A percentile compares a stretch with the other conserved stretches of the same genome.
Evolutionary conservation across 192 early-diverging fungal species (phyloP).

Genomic region (Haplosporangium gracile): DNA sequence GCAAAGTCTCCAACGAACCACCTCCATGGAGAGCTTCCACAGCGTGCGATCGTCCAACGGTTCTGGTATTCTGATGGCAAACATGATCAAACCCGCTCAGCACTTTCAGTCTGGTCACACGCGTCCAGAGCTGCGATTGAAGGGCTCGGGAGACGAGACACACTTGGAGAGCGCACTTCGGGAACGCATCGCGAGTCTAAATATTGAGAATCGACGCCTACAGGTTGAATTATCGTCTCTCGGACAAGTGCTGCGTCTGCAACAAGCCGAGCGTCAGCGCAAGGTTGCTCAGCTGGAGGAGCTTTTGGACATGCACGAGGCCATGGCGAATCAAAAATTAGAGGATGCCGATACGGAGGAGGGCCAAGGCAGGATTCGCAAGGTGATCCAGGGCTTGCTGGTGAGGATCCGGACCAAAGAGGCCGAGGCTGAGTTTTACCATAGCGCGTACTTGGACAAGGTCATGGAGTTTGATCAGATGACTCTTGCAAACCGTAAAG

Average conservation of each 20-base stretch:
- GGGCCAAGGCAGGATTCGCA: slow-evolving; percentile 21
- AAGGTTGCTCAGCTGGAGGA: slow-evolving; percentile 26
- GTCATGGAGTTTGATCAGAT: slow-evolving; percentile 28
- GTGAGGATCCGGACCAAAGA: slow-evolving; percentile 29
- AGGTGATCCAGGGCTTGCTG: slow-evolving; percentile 32
- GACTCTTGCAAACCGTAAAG: slow-evolving; percentile 1
- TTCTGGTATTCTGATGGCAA: slow-evolving; percentile 13
- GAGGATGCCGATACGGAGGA: slow-evolving; percentile 25
- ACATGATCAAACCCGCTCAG: neutral
- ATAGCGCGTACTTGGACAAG: slow-evolving; percentile 32
- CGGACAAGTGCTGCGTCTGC: slow-evolving; percentile 7
- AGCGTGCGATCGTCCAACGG: slow-evolving; percentile 23
- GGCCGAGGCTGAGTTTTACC: slow-evolving; percentile 34
- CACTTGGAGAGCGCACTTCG: slow-evolving; percentile 11
- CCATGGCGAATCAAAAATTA: neutral
- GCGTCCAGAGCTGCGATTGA: slow-evolving; percentile 12
- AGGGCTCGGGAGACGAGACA: slow-evolving; percentile 10
- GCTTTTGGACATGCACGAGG: slow-evolving; percentile 25
- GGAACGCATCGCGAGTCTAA: slow-evolving; percentile 20
- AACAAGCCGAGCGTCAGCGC: slow-evolving; percentile 25
- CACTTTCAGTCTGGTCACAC: neutral
- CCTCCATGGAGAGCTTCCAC: slow-evolving; percentile 20
- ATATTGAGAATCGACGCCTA: slow-evolving; percentile 20
- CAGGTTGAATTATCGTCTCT: slow-evolving; percentile 18
- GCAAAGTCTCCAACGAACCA: slow-evolving; percentile 16